Evolutionary conservation across 768 basidiomycete genomes (phyloP).

Genomic region (Paxillus ammoniavirescens): DNA sequence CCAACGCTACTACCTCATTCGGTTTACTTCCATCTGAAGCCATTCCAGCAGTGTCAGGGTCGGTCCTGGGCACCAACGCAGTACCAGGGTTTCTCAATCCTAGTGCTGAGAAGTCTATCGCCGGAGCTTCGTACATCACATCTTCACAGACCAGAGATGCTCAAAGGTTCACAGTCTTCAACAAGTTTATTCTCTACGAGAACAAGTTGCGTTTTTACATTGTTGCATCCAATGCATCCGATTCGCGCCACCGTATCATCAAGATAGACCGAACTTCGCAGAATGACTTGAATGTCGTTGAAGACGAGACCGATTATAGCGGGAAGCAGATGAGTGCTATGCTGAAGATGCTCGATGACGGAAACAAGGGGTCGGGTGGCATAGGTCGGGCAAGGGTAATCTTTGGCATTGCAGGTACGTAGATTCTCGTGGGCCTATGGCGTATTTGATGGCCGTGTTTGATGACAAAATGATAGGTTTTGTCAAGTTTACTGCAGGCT

Average conservation of each 20-base stretch:
- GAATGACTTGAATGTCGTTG: slow-evolving; percentile 71
- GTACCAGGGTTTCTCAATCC: neutral
- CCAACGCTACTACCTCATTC: neutral
- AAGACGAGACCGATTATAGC: slow-evolving; percentile 87
- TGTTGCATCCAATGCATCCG: slow-evolving; percentile 85
- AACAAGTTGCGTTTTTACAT: slow-evolving; percentile 89
- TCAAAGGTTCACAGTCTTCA: slow-evolving; percentile 33
- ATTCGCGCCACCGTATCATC: slow-evolving; percentile 86
- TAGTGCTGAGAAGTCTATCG: neutral
- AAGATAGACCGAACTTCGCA: slow-evolving; percentile 89
- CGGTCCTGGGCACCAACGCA: neutral
- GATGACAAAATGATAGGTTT: slow-evolving; percentile 53
- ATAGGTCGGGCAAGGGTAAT: slow-evolving; percentile 75
- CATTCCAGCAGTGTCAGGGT: neutral
- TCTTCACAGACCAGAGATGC: neutral
- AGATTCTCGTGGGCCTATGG: neutral
- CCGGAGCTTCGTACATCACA: neutral
- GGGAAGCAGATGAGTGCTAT: slow-evolving; percentile 88
- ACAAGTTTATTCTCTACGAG: slow-evolving; percentile 93
- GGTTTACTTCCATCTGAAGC: neutral
- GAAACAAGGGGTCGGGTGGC: slow-evolving; percentile 86
- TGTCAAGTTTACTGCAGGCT: slow-evolving; percentile 90
- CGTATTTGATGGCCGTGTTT: too few relatives aligned
- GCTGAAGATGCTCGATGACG: slow-evolving; percentile 94
- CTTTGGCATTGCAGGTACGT: slow-evolving; percentile 79